Percentiles rank a stretch among this genome's conserved stretches.
Evolutionary conservation across 2,329 filamentous ascomycete species (phyloP).

Genomic region (Fusarium armeniacum): DNA sequence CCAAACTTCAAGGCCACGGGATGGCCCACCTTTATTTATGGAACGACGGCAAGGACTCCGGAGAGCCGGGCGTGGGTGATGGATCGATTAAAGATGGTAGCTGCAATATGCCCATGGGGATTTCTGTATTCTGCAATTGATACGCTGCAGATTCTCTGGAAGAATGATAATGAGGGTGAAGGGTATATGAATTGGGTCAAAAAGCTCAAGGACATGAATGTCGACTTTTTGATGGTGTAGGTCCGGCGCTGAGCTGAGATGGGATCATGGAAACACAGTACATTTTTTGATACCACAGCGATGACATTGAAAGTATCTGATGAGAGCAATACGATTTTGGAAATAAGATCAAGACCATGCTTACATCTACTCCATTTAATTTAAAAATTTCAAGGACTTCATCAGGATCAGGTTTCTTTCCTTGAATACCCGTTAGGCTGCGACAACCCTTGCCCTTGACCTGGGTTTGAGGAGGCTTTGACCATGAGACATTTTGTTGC

Average conservation of each 20-base stretch:
- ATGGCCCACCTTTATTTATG: conserved; percentile 70
- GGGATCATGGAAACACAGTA: conserved; percentile 37
- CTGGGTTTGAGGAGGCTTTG: conserved; percentile 24
- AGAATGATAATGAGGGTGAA: conserved; percentile 50
- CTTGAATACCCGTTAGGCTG: conserved; percentile 9
- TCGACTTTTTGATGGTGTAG: conserved; percentile 55
- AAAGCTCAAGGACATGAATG: conserved; percentile 57
- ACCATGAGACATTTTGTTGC: conserved; percentile 30
- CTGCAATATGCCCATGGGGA: conserved; percentile 61
- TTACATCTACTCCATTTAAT: not conserved
- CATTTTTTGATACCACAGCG: conserved; percentile 39
- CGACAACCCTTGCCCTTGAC: conserved; percentile 17
- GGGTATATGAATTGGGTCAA: conserved; percentile 58
- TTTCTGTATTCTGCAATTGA: conserved; percentile 63
- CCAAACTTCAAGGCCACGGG: conserved; percentile 68
- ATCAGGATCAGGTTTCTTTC: not conserved
- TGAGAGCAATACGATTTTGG: conserved; percentile 14
- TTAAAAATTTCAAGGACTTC: not conserved
- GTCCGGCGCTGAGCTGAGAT: conserved; percentile 31
- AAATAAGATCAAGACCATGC: not conserved
- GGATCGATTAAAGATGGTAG: conserved; percentile 58
- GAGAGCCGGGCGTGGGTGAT: conserved; percentile 63
- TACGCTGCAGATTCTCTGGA: conserved; percentile 61
- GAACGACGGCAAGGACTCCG: conserved; percentile 62
- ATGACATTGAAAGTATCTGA: conserved; percentile 11